Conservation (phyloP, 2,329 filamentous ascomycete genomes). For the Graphium sp. region DNA sequence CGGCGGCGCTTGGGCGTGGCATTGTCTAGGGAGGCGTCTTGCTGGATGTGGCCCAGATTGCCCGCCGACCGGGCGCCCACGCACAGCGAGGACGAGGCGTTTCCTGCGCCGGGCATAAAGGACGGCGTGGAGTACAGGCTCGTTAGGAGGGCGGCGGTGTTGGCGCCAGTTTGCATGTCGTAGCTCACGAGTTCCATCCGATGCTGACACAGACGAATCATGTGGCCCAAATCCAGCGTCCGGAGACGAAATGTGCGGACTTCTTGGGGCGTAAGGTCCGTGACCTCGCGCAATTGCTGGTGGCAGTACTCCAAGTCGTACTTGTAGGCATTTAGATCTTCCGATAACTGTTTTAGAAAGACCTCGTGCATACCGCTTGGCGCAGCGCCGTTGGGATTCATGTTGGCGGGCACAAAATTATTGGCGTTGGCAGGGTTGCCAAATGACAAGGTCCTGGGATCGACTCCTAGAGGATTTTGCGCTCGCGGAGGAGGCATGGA, state of each 20-base stretch:
- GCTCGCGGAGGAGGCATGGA: no score
- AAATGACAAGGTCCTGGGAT: not conserved
- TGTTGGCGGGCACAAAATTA: slow-evolving; percentile 3
- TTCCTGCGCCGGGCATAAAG: slow-evolving; percentile 4
- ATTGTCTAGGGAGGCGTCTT: not conserved
- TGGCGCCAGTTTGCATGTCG: slow-evolving; percentile 12
- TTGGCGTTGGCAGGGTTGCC: not conserved
- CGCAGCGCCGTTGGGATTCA: slow-evolving; percentile 4
- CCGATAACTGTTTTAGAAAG: slow-evolving; percentile 15
- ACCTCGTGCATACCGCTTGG: no score
- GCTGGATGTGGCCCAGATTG: slow-evolving; percentile 1
- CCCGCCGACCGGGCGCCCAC: not conserved
- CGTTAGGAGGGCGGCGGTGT: slow-evolving; percentile 4
- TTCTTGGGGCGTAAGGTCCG: slow-evolving; percentile 21
- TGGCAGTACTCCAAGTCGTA: slow-evolving; percentile 24
- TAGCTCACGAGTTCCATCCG: slow-evolving; percentile 17
- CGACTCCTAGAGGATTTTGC: not conserved
- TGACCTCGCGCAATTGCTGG: slow-evolving; percentile 13
- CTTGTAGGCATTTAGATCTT: slow-evolving; percentile 23
- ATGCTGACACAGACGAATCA: slow-evolving; percentile 23
- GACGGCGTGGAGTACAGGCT: slow-evolving; percentile 6
- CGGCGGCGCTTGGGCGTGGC: slow-evolving; percentile 4
- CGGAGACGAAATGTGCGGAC: slow-evolving; percentile 22
- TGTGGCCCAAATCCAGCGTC: slow-evolving; percentile 22
- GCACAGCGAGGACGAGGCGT: not conserved